Evolutionary conservation across 169 alveolate species (phyloP), one percentile per base, ranked within the genome.

Genomic region (Besnoitia besnoiti): DNA sequence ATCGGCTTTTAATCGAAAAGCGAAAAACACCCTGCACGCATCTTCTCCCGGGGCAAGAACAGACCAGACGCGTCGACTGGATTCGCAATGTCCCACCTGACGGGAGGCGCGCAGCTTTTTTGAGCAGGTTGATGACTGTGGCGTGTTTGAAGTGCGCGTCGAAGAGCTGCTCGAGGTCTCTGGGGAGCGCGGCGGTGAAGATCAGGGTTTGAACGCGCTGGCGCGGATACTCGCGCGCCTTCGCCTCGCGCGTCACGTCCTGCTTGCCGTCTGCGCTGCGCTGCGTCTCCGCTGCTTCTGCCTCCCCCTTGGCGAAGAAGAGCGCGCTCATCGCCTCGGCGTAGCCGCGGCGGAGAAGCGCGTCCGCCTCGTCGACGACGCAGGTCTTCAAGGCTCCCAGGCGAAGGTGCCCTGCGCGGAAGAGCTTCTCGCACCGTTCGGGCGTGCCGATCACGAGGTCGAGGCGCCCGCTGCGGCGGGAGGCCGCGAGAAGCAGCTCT

Each of bases 311-410:
- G 49, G n/a, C 87, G n/a, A 1, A 19, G 10, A 77, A 35, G 21
- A 77, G 87, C 1, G 21, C 24, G 30, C 40, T 55, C 14, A 77
- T 40, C 30, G 3, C 2, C 21, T 39, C 49, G 49, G 59, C 55
- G 91, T 91, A 91, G 47, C 87, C 94, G 14, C 91, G 85, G n/a
- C 91, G 91, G 33, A 91, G 61, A 62, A 91, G 62, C 30, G 88
- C 80, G 47, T 91, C 94, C 44, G 91, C 94, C 61, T 91, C 94
- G 62, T 91, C 94, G 77, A 91, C 49, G 2, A 91, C 94, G 42
- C 80, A 47, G 35, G 77, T 39, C 33, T 73, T 87, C 7, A 91
- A 87, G 76, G 33, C 30, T 3, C 76, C 46, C 67, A 91, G 80
- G 67, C 80, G 40, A 0, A 91, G 85, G 4, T 61, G 61, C 14